Percentiles rank a stretch among this genome's conserved stretches.
Evolutionary conservation across 1,139 yeast species (phyloP).

Genomic region (Saccharomyces hybrid): DNA sequence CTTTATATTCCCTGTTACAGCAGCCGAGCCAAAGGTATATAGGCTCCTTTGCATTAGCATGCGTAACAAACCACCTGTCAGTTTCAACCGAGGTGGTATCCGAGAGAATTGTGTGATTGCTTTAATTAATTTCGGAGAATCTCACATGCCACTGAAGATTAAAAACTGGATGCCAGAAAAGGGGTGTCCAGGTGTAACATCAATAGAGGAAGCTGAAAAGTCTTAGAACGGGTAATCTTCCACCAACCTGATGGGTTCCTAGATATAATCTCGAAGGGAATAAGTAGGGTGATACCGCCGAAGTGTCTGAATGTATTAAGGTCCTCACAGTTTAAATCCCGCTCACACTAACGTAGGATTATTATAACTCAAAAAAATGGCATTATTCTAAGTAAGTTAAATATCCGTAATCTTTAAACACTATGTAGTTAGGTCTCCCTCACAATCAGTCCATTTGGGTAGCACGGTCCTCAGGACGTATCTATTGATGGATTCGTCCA

Average conservation of each 20-base stretch:
- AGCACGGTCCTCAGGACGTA: slow-evolving; percentile 48
- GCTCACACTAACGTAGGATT: not conserved
- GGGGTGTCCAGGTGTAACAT: not conserved
- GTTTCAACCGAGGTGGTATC: not conserved
- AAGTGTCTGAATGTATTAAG: not conserved
- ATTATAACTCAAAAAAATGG: not conserved
- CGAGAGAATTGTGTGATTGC: slow-evolving; percentile 1
- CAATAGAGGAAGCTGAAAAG: not conserved
- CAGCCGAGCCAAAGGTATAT: not conserved
- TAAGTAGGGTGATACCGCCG: not conserved
- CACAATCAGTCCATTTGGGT: slow-evolving; percentile 42
- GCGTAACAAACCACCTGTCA: slow-evolving; percentile 1
- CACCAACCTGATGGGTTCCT: not conserved
- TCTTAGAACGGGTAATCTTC: not conserved
- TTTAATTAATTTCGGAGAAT: not conserved
- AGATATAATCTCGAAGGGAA: not conserved
- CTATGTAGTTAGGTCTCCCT: not conserved
- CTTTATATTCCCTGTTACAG: not conserved
- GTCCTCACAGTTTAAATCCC: not conserved
- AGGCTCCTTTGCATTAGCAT: not conserved
- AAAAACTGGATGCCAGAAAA: not conserved
- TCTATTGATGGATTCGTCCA: slow-evolving; percentile 38
- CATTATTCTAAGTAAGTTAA: not conserved
- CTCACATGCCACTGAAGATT: not conserved
- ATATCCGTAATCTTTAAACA: not conserved